Percentiles rank a stretch among this genome's conserved stretches.
These are phyloP conservation scores for Hirsutella thompsonii DNA, from an alignment of 2,329 filamentous ascomycete species.

Conservation along the genomic window DNA sequence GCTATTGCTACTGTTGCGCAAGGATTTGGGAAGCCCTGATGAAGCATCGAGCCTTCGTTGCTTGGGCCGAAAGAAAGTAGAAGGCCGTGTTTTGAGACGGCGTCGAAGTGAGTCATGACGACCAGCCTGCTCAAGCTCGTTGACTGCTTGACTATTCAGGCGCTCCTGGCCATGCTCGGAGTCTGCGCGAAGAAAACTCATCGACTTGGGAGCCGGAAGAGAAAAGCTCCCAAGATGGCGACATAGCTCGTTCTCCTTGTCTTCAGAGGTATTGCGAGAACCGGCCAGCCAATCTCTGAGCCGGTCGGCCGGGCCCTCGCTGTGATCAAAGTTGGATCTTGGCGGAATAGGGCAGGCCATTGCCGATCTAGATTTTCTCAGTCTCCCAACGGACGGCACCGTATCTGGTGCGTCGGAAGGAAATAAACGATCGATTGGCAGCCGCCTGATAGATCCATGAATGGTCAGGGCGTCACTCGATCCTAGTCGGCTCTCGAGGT, in stretches of 20 bases:
- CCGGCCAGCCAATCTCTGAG: conserved; percentile 3
- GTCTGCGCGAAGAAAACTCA: conserved; percentile 34
- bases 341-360: conserved; percentile 21
- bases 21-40: conserved; percentile 32
- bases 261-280: conserved; percentile 4
- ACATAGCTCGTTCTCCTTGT: conserved; percentile 17
- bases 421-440: conserved; percentile 29
- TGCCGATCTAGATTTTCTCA: conserved; percentile 45
- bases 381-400: conserved; percentile 32
- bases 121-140: conserved; percentile 22
- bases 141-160: conserved; percentile 10
- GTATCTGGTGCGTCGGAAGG: conserved; percentile 32
- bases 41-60: conserved; percentile 18
- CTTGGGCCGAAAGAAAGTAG: conserved; percentile 29
- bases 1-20: conserved; percentile 31
- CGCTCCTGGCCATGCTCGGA: conserved; percentile 8
- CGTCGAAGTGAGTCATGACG: conserved; percentile 20
- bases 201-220: conserved; percentile 38
- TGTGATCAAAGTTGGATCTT: conserved; percentile 3
- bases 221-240: conserved; percentile 1
- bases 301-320: conserved; percentile 2
- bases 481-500: background rate
- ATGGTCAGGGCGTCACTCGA: background rate
- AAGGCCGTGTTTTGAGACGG: conserved; percentile 26
- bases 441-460: conserved; percentile 14